Base-by-base conservation (phyloP, 2,329 filamentous ascomycete species). In the Ophiobolus disseminans region DNA sequence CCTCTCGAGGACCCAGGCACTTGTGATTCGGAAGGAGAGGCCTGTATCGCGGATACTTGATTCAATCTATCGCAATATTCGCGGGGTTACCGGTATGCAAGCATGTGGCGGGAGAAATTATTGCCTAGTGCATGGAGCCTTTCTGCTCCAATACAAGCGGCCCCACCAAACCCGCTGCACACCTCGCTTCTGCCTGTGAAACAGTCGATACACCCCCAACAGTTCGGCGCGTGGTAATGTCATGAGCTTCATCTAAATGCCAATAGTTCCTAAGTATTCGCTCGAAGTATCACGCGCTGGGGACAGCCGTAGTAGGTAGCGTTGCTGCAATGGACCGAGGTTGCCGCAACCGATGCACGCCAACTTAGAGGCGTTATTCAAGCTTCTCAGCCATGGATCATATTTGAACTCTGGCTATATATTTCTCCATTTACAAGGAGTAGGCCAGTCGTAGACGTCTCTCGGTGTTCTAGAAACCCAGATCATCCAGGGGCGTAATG, bases 181-280 rank as follows among this genome's bases (percentile, higher is more conserved):
- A 25, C 11, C 35, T 48, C 45, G 45, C 39, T 48, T 43, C 13
- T 13, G 26, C 35, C 17, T 36, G 10, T 25, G 19, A 32, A 43
- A 20, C 35, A 48, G 40, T 48, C 26, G 40, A 48, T 43, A n/a
- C 32, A 38, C 28, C 43, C 30, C 45, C 45, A 40, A 34, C 45
- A 44, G 32, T 31, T 30, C 21, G 45, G 45, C 40, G 21, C 35
- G 17, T 43, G 40, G 35, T 45, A 39, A 39, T 9, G 10, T 16
- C 11, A 31, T 17, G 10, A 32, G 30, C 34, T 48, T 35, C 34
- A 43, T 28, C 17, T 26, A 22, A n/a, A n/a, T n/a, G n/a, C n/a
- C 30, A 32, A 9, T 32, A 32, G n/a, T n/a, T 11, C 16, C 30
- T 11, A 32, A 32, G 16, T 20, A 19, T 19, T 17, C 17, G 4